Percentiles rank a stretch among this genome's conserved stretches.
These are phyloP conservation scores for Colletotrichum filicis DNA, from an alignment of 2,329 filamentous ascomycete genomes.

Conservation along the genomic window DNA sequence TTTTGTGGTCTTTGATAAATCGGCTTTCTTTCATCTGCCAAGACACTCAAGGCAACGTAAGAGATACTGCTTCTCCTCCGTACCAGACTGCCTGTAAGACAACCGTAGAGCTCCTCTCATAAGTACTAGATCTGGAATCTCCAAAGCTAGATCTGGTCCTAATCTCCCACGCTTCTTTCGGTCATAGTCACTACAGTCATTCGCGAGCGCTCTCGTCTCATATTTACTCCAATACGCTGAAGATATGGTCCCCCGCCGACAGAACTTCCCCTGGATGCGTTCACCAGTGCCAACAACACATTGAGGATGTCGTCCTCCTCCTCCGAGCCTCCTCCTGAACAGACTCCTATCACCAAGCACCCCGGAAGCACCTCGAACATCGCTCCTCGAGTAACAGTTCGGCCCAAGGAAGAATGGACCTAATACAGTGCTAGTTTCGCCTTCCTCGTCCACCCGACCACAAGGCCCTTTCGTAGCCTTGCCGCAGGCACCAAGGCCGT, in stretches of 20 bases:
- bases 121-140: no score
- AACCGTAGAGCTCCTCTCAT: no score
- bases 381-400: neutral
- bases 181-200: neutral
- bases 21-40: no score
- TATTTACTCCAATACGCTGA: rapidly evolving
- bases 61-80: no score
- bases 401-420: neutral
- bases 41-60: no score
- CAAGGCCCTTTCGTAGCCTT: neutral
- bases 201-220: neutral
- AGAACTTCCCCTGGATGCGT: neutral
- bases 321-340: no score
- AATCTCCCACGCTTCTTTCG: neutral
- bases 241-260: neutral
- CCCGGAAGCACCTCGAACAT: neutral
- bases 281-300: neutral
- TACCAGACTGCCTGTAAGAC: no score
- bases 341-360: neutral
- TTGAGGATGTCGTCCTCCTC: neutral
- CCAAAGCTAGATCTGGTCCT: no score
- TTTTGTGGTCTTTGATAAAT: no score
- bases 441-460: neutral
- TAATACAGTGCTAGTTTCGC: neutral
- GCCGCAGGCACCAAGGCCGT: no score